These are phyloP conservation scores for Termitomyces sp. DNA, from an alignment of 768 basidiomycete genomes.

Conservation along the genomic window DNA sequence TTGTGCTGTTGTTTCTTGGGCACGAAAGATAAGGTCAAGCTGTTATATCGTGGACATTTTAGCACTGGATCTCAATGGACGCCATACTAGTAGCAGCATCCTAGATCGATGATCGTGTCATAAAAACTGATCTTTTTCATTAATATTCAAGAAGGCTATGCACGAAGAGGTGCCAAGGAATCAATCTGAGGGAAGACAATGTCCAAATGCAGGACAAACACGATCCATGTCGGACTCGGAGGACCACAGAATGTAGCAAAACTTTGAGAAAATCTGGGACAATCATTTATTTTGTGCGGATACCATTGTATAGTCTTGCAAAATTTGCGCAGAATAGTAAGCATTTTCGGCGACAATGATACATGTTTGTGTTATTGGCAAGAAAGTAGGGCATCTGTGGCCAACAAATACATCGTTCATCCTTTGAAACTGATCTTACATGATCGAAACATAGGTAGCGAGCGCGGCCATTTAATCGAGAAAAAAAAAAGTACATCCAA, in stretches of 20 bases:
- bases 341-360: not conserved
- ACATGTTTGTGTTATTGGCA: too few species aligned
- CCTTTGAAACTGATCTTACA: not conserved
- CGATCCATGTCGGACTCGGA: too few species aligned
- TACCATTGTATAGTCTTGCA: too few species aligned
- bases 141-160: too few species aligned
- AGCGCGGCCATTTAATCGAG: not conserved
- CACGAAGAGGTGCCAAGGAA: too few species aligned
- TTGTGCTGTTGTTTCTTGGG: not conserved
- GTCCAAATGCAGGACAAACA: not conserved
- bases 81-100: not conserved
- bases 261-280: too few species aligned
- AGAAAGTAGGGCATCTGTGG: not conserved
- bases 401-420: not conserved
- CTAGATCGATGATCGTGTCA: not conserved
- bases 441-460: not conserved
- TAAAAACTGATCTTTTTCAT: not conserved
- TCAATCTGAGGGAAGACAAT: not conserved
- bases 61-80: not conserved
- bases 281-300: too few species aligned
- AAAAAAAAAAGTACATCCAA: not conserved
- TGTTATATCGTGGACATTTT: not conserved
- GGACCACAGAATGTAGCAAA: too few species aligned
- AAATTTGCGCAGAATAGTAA: not conserved
- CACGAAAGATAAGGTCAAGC: not conserved